Conservation (phyloP, 306 rosid species). For the Cicer chorassanicum region DNA sequence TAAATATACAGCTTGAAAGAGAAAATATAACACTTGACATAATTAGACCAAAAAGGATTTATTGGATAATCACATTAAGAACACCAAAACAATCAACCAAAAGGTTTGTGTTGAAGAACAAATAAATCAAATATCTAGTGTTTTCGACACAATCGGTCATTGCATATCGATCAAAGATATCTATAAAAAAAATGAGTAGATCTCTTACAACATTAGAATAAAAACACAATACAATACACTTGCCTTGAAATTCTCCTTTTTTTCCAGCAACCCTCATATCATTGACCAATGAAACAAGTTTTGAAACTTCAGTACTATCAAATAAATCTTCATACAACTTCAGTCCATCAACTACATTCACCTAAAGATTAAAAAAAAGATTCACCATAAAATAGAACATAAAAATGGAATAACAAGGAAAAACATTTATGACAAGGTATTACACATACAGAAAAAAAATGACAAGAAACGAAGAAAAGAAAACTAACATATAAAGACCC, state of each 20-base stretch:
- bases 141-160: not conserved
- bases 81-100: too few species aligned
- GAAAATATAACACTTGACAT: too few species aligned
- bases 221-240: slow-evolving; percentile 38
- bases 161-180: not conserved
- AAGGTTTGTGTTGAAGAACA: too few species aligned
- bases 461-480: slow-evolving; percentile 24
- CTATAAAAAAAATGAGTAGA: not conserved
- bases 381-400: slow-evolving; percentile 16
- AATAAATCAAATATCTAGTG: too few species aligned
- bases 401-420: slow-evolving; percentile 7
- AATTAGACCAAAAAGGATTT: too few species aligned
- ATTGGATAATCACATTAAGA: too few species aligned
- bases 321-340: slow-evolving; percentile 68
- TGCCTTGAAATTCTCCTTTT: slow-evolving; percentile 79
- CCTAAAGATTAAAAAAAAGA: slow-evolving; percentile 48
- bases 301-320: slow-evolving; percentile 63
- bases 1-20: too few species aligned
- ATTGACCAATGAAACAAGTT: slow-evolving; percentile 68
- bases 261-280: slow-evolving; percentile 77
- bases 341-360: slow-evolving; percentile 85
- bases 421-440: not conserved
- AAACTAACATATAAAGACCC: slow-evolving; percentile 37
- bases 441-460: slow-evolving; percentile 4
- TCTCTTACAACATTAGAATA: not conserved